Evolutionary conservation across 148 eudicot species (phyloP).

Genomic region (Rheum nobile): DNA sequence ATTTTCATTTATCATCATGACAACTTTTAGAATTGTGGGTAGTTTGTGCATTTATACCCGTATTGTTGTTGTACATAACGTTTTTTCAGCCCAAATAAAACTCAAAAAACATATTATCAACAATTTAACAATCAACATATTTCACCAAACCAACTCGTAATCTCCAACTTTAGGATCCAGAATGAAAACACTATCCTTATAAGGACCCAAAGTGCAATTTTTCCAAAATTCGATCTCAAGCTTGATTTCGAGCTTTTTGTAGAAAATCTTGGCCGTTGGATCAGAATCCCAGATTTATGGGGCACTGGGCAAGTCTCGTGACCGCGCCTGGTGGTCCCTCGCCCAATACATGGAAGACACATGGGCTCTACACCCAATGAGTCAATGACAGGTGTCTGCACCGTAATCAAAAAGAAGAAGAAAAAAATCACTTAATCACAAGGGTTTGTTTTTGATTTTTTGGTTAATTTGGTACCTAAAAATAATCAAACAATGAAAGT

Average conservation of each 20-base stretch:
- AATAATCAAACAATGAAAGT: too few species aligned
- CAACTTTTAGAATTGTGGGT: too few species aligned
- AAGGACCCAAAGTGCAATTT: background rate
- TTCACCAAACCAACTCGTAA: background rate
- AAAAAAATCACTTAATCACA: too few species aligned
- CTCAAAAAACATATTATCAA: background rate
- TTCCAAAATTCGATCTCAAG: background rate
- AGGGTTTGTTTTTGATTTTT: too few species aligned
- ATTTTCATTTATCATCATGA: too few species aligned
- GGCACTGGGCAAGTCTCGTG: background rate
- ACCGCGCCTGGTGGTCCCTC: background rate
- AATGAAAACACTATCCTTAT: too few species aligned
- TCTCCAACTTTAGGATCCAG: background rate
- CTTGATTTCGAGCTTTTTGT: background rate
- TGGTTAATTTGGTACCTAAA: too few species aligned
- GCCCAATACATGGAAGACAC: background rate
- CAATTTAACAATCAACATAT: background rate
- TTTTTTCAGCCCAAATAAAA: too few species aligned
- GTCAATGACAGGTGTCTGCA: background rate
- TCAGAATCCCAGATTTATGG: background rate
- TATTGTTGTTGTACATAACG: too few species aligned
- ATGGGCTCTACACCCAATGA: background rate
- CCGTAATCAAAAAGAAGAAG: background rate
- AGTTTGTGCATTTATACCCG: too few species aligned
- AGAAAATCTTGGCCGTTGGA: conserved; percentile 1